Evolutionary conservation across 1,139 yeast genomes (phyloP).

Genomic region (Hansenula sp.): DNA sequence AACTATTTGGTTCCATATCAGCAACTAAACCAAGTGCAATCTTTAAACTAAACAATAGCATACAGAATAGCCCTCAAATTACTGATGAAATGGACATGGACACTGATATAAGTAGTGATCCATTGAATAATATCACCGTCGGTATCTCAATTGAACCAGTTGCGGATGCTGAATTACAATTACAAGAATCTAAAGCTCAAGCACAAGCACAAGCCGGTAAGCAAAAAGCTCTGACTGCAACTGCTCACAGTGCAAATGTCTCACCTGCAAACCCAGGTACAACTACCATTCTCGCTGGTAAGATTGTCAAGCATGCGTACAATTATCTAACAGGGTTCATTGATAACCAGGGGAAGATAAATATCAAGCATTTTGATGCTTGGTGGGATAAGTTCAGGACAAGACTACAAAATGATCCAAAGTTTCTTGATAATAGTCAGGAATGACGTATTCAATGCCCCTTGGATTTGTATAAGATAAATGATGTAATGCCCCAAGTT

Average conservation of each 20-base stretch:
- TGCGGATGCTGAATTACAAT: constrained; percentile 48
- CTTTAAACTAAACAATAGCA: constrained; percentile 62
- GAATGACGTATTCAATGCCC: neutral
- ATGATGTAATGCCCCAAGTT: neutral
- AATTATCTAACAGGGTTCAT: constrained; percentile 84
- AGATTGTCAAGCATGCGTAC: constrained; percentile 88
- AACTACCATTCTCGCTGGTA: constrained; percentile 61
- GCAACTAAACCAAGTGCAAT: constrained; percentile 86
- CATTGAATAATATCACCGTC: constrained; percentile 42
- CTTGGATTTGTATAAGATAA: neutral
- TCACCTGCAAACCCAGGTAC: constrained; percentile 25
- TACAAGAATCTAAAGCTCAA: constrained; percentile 35
- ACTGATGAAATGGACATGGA: constrained; percentile 39
- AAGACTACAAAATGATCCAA: constrained; percentile 75
- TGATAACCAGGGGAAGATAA: constrained; percentile 73
- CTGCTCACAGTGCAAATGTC: constrained; percentile 14
- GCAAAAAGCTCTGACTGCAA: constrained; percentile 25
- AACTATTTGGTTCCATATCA: constrained; percentile 73
- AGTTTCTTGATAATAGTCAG: constrained; percentile 53
- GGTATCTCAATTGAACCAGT: constrained; percentile 90
- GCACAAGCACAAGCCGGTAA: constrained; percentile 19
- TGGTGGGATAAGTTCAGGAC: constrained; percentile 95
- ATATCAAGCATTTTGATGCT: constrained; percentile 82
- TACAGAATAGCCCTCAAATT: constrained; percentile 19
- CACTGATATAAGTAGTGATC: constrained; percentile 30